Evolutionary conservation across 352 stramenopile genomes (phyloP).

Genomic region (Blastocystis sp.): DNA sequence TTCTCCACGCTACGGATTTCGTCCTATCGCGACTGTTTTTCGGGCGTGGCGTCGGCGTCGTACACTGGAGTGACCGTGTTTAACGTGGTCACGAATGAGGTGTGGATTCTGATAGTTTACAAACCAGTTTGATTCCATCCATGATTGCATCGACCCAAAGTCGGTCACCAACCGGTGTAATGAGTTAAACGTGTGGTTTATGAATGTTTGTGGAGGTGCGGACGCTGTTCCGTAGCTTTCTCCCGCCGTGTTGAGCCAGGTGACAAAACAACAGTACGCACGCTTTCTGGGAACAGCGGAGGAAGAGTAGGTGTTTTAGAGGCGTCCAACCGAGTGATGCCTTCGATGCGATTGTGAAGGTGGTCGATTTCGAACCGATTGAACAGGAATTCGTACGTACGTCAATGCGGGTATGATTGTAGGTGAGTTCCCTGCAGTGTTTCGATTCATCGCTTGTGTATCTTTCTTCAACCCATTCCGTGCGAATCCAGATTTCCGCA

Average conservation of each 20-base stretch:
- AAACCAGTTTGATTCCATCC: neutral
- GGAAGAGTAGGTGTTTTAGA: neutral
- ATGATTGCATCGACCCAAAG: neutral
- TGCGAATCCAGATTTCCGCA: neutral
- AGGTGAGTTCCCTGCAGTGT: neutral
- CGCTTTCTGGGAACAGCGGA: neutral
- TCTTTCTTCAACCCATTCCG: neutral
- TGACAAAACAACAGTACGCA: neutral
- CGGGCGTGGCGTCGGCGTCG: neutral
- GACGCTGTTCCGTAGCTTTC: neutral
- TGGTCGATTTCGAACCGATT: neutral
- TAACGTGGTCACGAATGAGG: neutral
- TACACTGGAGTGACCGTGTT: slow-evolving; percentile 15
- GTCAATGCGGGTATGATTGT: neutral
- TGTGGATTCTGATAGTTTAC: neutral
- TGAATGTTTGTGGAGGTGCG: neutral
- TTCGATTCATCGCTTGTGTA: slow-evolving; percentile 36
- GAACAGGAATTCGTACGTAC: neutral
- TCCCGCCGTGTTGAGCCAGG: neutral
- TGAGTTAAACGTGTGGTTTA: slow-evolving; percentile 32
- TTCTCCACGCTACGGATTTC: neutral
- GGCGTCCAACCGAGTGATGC: neutral
- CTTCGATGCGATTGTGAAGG: slow-evolving; percentile 24
- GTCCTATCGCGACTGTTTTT: neutral
- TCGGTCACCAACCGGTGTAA: neutral